Conservation (phyloP, 2,329 filamentous ascomycete species). For the Aspergillus ustus region DNA sequence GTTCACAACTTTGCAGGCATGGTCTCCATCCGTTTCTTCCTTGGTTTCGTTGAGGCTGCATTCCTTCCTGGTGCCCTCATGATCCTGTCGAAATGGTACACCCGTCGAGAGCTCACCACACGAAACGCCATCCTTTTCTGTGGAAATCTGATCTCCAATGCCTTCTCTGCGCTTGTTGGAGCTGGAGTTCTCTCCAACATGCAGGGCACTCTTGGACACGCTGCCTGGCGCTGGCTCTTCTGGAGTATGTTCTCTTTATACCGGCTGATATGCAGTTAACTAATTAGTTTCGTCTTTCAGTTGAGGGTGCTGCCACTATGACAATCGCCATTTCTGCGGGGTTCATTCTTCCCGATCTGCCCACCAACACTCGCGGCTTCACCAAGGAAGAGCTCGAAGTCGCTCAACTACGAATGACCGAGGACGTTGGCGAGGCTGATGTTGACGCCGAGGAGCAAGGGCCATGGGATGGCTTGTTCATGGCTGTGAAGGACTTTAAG, state of each 20-base stretch:
- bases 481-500: conserved; percentile 65
- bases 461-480: conserved; percentile 43
- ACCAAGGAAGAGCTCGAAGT: conserved; percentile 49
- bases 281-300: not conserved
- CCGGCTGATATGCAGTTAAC: conserved; percentile 40
- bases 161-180: conserved; percentile 52
- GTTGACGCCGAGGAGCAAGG: conserved; percentile 52
- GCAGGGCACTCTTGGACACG: conserved; percentile 44
- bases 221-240: conserved; percentile 55
- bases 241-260: conserved; percentile 60
- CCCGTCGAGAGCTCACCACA: conserved; percentile 48
- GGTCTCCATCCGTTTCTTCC: conserved; percentile 43
- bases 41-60: conserved; percentile 45
- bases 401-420: conserved; percentile 60
- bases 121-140: conserved; percentile 54
- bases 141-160: conserved; percentile 52
- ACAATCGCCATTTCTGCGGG: conserved; percentile 30
- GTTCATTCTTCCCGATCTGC: conserved; percentile 56
- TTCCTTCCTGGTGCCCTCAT: conserved; percentile 45
- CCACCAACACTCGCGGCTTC: conserved; percentile 58
- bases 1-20: conserved; percentile 42
- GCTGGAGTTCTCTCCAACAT: conserved; percentile 52
- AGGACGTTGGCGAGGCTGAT: conserved; percentile 63
- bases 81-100: conserved; percentile 55
- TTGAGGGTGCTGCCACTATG: conserved; percentile 11